Percentiles rank a stretch among this genome's conserved stretches.
Evolutionary conservation across 1,139 yeast species (phyloP).

Genomic region (Kodamaea arcana): DNA sequence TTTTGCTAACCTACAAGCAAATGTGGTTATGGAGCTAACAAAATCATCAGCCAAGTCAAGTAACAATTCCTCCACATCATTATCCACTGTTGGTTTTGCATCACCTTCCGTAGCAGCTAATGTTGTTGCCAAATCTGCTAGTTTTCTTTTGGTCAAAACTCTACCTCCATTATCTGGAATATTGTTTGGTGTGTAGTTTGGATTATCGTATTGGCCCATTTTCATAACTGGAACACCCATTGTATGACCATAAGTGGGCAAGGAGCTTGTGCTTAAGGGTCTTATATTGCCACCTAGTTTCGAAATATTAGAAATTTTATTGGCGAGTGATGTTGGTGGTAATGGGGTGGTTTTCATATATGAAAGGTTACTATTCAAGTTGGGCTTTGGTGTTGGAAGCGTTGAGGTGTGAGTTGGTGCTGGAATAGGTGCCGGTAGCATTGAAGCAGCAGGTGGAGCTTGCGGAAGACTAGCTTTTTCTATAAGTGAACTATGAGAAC

Average conservation of each 20-base stretch:
- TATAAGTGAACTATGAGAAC: not conserved
- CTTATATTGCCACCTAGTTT: constrained; percentile 3
- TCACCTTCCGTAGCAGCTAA: constrained; percentile 85
- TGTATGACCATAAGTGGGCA: constrained; percentile 5
- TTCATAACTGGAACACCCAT: constrained; percentile 8
- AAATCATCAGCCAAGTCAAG: constrained; percentile 95
- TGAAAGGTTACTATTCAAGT: not conserved
- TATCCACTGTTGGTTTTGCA: constrained; percentile 86
- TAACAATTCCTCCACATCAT: constrained; percentile 88
- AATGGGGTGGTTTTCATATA: constrained; percentile 1
- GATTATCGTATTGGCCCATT: constrained; percentile 10
- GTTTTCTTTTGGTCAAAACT: constrained; percentile 82
- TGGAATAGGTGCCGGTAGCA: constrained; percentile 1
- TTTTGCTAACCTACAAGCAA: constrained; percentile 92
- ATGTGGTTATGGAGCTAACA: constrained; percentile 82
- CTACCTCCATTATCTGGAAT: constrained; percentile 61
- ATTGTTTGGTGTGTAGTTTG: constrained; percentile 28
- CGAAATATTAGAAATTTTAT: constrained; percentile 5
- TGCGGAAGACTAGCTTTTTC: constrained; percentile 2
- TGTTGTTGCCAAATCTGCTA: constrained; percentile 77
- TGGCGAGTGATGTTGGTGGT: constrained; percentile 6
- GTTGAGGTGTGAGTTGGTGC: too few relatives aligned
- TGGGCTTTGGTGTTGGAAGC: not conserved
- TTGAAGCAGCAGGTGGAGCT: constrained; percentile 6
- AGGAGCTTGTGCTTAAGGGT: not conserved